These are phyloP conservation scores for Echites panduratus DNA, from an alignment of 257 asterid species.

Conservation along the genomic window DNA sequence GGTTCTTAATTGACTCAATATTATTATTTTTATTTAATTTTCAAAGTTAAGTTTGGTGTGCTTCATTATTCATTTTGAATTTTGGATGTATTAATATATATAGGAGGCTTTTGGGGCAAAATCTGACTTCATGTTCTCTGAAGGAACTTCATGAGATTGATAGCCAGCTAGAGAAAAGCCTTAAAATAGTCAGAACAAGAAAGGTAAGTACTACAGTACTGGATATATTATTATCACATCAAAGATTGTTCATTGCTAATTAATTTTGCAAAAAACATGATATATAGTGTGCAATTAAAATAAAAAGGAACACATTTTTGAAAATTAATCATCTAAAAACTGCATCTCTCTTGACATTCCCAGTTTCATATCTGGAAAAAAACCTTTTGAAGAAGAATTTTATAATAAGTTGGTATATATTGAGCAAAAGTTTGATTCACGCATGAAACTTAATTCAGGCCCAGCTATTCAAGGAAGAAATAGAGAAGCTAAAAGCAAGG, in stretches of 20 bases:
- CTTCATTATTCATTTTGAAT: background rate
- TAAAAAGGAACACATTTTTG: too few species aligned
- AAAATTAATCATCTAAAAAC: too few species aligned
- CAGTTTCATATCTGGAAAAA: background rate
- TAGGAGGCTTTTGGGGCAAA: slow-evolving; percentile 69
- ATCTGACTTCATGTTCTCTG: slow-evolving; percentile 41
- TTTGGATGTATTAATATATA: background rate
- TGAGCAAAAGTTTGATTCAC: background rate
- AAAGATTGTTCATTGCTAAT: background rate
- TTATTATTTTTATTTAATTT: background rate
- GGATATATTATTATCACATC: too few species aligned
- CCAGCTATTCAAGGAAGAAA: slow-evolving; percentile 26
- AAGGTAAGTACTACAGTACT: too few species aligned
- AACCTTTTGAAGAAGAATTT: background rate
- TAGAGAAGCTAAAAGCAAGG: slow-evolving; percentile 26
- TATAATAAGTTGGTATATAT: background rate
- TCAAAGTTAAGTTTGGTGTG: background rate
- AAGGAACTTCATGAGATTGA: slow-evolving; percentile 59
- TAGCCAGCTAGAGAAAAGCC: slow-evolving; percentile 55
- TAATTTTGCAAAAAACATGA: too few species aligned
- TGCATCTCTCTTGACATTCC: background rate
- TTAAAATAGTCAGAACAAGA: slow-evolving; percentile 39
- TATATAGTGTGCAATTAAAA: too few species aligned
- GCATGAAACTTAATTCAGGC: slow-evolving; percentile 26
- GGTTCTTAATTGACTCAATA: slow-evolving; percentile 36